Percentiles rank a stretch among this genome's conserved stretches.
phyloP scores from a whole-genome alignment of 495 filamentous ascomycete genomes.

The Amphirosellinia nigrospora region DNA sequence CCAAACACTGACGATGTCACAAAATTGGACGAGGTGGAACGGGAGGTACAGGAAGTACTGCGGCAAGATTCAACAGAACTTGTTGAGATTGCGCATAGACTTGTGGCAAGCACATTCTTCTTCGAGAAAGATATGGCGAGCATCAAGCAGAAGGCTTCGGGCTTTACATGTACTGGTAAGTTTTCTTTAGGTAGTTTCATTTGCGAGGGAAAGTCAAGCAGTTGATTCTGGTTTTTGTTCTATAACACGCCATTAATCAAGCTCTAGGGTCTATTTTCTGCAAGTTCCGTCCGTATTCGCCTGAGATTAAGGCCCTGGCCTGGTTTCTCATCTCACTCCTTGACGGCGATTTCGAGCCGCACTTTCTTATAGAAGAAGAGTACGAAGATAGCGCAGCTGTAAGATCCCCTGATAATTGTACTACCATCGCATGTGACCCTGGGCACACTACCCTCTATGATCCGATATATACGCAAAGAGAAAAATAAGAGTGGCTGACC shows the following conservation, averaged over 20 bases:
- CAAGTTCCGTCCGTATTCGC: conserved; percentile 36
- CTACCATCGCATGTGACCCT: background rate
- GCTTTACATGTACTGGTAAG: conserved; percentile 40
- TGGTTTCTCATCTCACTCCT: conserved; percentile 37
- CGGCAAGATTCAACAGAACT: conserved; percentile 33
- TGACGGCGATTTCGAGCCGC: conserved; percentile 43
- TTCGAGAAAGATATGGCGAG: conserved; percentile 40
- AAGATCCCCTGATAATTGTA: background rate
- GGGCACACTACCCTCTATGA: background rate
- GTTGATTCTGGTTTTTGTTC: background rate
- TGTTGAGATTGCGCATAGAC: conserved; percentile 43
- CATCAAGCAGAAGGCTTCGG: conserved; percentile 34
- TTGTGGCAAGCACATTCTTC: conserved; percentile 49
- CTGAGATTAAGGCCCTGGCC: conserved; percentile 39
- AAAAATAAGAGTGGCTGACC: background rate
- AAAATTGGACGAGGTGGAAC: conserved; percentile 33
- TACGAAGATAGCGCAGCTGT: conserved; percentile 21
- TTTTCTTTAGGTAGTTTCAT: background rate
- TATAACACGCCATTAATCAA: background rate
- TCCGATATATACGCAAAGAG: background rate
- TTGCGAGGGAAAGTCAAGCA: background rate
- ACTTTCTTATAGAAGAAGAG: conserved; percentile 41
- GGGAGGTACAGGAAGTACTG: conserved; percentile 30
- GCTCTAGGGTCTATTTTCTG: conserved; percentile 43
- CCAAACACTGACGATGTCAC: conserved; percentile 35